Evolutionary conservation across 768 basidiomycete genomes (phyloP), one percentile per base, ranked within the genome.

Genomic region (Jaapia argillacea): DNA sequence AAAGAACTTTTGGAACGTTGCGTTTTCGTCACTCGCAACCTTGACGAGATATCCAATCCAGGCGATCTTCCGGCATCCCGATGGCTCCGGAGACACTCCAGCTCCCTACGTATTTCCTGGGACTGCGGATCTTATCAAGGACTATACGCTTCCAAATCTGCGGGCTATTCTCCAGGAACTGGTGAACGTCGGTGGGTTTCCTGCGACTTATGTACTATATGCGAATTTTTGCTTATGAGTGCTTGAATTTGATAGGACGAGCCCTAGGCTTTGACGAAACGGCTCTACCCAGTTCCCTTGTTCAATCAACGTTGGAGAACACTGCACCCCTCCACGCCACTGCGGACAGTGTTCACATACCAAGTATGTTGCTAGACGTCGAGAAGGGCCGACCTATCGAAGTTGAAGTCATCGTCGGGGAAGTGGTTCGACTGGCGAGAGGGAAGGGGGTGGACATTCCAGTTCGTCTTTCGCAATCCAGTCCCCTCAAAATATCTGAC

Each of bases 1-100:
- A 2, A 83, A 83, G 62, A 80, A 80, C 50, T 67, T 79, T 38
- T 80, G 74, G 79, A 82, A 80, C 50, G 62, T 76, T 38, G 64
- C 65, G 1, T 72, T 81, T 49, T 70, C 76, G 1, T 69, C 72
- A 5, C 60, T 71, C 42, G 54, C 76, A 0, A 72, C 77, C 0
- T 64, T 82, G 27, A 69, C 72, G 0, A 61, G 68, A 57, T 69
- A 51, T 14, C 65, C 70, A 2, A 61, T 77, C 26, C 68, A 72
- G 3, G 70, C 71, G 1, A 58, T 80, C 23, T 81, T 75, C 56
- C 66, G 72, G 1, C 55, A 66, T 7, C 70, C 72, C 2, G 68
- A 72, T 14, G 48, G 54, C 4, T 59, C 67, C 42, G 51, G 61
- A 6, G 54, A 51, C 4, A 48, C 60, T 6, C 73, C 73, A 38